These are phyloP conservation scores for Suillus ampliporus DNA, from an alignment of 768 basidiomycete genomes.

Conservation along the genomic window DNA sequence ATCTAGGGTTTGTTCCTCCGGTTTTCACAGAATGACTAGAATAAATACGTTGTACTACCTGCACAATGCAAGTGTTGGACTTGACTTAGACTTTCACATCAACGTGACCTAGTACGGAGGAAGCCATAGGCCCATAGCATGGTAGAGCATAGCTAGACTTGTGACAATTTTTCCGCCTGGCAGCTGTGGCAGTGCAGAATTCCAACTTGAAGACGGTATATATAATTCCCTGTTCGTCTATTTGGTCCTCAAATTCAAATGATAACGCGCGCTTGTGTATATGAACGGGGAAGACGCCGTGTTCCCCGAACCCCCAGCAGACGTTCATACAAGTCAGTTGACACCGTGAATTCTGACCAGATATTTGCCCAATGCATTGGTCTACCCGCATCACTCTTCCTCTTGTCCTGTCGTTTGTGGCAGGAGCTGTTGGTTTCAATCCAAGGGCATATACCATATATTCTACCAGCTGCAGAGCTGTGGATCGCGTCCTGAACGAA, in stretches of 20 bases:
- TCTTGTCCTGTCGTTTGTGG: neutral
- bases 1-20: neutral
- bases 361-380: neutral
- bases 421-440: constrained; percentile 35
- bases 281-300: too few species aligned
- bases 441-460: constrained; percentile 43
- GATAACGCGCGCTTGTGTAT: too few species aligned
- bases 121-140: too few species aligned
- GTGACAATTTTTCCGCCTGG: too few species aligned
- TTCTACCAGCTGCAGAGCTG: constrained; percentile 46
- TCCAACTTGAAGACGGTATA: too few species aligned
- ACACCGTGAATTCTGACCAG: neutral
- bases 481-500: constrained; percentile 41
- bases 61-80: too few species aligned
- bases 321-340: neutral
- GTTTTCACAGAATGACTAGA: neutral
- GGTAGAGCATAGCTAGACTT: too few species aligned
- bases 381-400: neutral
- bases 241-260: too few species aligned
- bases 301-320: constrained; percentile 5
- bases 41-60: neutral
- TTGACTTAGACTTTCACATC: too few species aligned
- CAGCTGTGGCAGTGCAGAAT: too few species aligned
- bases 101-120: too few species aligned
- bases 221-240: too few species aligned